Base-by-base conservation (phyloP, 2,329 filamentous ascomycete species). In the Ophioceras dolichostomum region DNA sequence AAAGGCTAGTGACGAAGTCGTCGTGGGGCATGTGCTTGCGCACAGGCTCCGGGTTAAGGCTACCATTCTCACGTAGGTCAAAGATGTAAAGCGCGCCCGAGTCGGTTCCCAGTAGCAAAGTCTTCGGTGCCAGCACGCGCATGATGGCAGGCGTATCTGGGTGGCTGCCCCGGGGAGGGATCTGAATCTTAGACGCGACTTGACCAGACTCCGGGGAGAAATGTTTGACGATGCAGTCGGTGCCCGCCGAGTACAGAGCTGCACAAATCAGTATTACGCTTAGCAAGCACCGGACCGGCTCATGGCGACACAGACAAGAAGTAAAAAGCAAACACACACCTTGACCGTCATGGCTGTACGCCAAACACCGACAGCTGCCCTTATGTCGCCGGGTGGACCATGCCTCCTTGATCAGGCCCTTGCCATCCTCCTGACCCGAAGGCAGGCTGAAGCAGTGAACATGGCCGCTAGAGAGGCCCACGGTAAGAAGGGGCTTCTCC, bases 381-480 rank as follows among this genome's bases (percentile, higher is more conserved):
- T 94, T 94, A 63, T 98, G 91, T 43, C 91, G 73, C 47, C 79
- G 71, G 5, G 91, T 96, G 49, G 76, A 74, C 91, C 91, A 98
- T 41, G 79, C 64, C 1, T 80, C 85, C 47, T 88, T 83, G 44
- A 96, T 83, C 39, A 79, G 75, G 31, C 79, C 82, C 44, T 73
- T 81, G 10, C 85, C 86, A 29, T 73, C 70, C 20, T 72, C 69
- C 32, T 71, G 70, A 14, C 59, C 60, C 22, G 68, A 59, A 0
- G 80, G 76, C 5, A 96, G 68, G 34, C 81, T 76, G 52, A 86
- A 88, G 30, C 80, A 83, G 57, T 93, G 75, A 44, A 96, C 87
- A 56, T 91, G 85, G 41, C 89, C 89, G 38, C 73, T 81, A 13
- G 83, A 78, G 19, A 95, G 70, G 13, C 91, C 91, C 34, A 94